phyloP scores from a whole-genome alignment of 192 early-diverging fungal genomes.

The Rhizophagus clarus region DNA sequence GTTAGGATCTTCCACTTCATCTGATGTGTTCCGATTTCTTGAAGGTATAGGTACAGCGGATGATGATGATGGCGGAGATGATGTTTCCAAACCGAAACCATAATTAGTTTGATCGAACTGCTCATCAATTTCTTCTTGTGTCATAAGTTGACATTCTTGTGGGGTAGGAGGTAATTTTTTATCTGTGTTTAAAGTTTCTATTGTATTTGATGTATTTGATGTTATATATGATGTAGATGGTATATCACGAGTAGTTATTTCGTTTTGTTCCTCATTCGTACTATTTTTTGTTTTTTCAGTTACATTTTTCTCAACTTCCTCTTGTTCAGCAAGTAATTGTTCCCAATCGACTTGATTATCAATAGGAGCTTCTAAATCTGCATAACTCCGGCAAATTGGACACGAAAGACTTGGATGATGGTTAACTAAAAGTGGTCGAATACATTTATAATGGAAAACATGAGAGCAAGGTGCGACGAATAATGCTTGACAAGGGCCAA shows the following conservation, averaged over 20 bases:
- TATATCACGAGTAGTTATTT: background rate
- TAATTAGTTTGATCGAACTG: background rate
- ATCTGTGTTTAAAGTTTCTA: conserved; percentile 28
- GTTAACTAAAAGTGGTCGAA: conserved; percentile 75
- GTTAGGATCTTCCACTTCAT: conserved; percentile 20
- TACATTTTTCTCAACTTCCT: conserved; percentile 37
- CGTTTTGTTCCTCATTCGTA: background rate
- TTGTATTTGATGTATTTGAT: conserved; percentile 17
- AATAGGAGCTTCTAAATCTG: conserved; percentile 84
- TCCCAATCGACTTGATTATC: conserved; percentile 36
- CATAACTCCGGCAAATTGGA: conserved; percentile 89
- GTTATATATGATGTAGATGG: conserved; percentile 27
- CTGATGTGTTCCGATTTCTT: conserved; percentile 7
- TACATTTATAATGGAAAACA: conserved; percentile 93
- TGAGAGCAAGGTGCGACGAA: conserved; percentile 94
- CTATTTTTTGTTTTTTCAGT: conserved; percentile 7
- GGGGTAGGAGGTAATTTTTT: background rate
- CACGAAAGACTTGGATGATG: conserved; percentile 80
- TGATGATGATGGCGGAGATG: background rate
- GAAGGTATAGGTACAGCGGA: conserved; percentile 5
- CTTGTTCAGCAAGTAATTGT: conserved; percentile 50
- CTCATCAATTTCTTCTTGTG: conserved; percentile 16
- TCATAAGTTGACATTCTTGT: background rate
- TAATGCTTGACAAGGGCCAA: conserved; percentile 85
- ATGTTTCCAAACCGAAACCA: background rate